These are phyloP conservation scores for Neonectria neomacrospora DNA, from an alignment of 2,329 filamentous ascomycete genomes.

Conservation along the genomic window DNA sequence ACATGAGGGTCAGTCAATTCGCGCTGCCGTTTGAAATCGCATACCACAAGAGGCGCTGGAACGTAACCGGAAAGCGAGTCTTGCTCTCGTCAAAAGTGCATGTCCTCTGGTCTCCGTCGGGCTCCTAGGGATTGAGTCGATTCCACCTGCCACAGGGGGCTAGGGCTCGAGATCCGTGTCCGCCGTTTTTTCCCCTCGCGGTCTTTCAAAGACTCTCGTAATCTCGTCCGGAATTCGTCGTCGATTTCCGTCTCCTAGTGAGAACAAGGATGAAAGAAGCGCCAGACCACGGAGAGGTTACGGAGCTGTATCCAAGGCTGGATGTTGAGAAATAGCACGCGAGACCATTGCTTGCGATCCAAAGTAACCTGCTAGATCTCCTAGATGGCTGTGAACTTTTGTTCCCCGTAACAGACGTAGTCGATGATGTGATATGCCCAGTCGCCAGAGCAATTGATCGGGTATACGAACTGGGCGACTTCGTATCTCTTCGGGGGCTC, in stretches of 20 bases:
- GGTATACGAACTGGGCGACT: background rate
- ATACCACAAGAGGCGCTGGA: background rate
- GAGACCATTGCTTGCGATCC: background rate
- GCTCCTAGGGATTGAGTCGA: background rate
- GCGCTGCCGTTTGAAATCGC: slow-evolving; percentile 1
- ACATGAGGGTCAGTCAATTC: background rate
- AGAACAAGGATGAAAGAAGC: slow-evolving; percentile 8
- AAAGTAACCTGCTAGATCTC: slow-evolving; percentile 17
- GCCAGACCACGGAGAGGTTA: background rate
- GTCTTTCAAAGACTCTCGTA: background rate
- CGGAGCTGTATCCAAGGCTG: slow-evolving; percentile 5
- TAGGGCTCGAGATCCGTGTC: background rate
- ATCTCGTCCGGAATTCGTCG: background rate
- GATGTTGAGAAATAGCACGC: background rate
- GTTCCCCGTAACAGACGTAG: background rate
- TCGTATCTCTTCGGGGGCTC: background rate
- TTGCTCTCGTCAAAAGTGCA: slow-evolving; percentile 5
- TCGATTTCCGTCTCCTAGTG: background rate
- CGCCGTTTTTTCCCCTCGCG: background rate
- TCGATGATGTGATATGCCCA: slow-evolving; percentile 6
- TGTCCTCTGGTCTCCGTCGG: background rate
- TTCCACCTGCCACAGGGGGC: slow-evolving; percentile 9
- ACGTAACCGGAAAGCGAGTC: background rate
- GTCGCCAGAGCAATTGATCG: slow-evolving; percentile 12
- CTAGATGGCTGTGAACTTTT: slow-evolving; percentile 9